Evolutionary conservation across 805 yeast genomes (phyloP).

Genomic region (Yamadazyma scolyti): DNA sequence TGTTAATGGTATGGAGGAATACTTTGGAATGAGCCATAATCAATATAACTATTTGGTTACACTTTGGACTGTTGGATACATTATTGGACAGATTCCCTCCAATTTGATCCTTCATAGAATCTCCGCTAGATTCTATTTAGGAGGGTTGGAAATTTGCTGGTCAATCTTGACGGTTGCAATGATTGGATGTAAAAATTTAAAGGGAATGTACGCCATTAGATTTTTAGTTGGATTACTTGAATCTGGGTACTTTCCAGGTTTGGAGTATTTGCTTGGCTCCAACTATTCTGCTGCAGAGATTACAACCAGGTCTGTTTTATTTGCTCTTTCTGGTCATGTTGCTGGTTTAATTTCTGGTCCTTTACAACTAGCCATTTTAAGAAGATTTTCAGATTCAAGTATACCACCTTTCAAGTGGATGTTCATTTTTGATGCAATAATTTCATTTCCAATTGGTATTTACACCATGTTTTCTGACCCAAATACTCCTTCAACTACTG

Average conservation of each 20-base stretch:
- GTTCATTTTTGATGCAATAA: constrained; percentile 31
- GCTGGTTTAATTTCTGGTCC: constrained; percentile 32
- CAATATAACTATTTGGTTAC: constrained; percentile 45
- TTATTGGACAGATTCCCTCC: constrained; percentile 50
- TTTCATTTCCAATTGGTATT: constrained; percentile 29
- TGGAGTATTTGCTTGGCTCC: constrained; percentile 47
- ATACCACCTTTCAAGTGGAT: constrained; percentile 31
- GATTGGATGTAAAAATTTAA: constrained; percentile 20
- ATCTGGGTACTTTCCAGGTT: constrained; percentile 53
- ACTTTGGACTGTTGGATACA: constrained; percentile 49
- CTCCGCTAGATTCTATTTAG: constrained; percentile 33
- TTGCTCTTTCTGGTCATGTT: constrained; percentile 25
- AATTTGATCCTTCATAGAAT: constrained; percentile 32
- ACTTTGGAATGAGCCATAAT: constrained; percentile 35
- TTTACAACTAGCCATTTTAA: constrained; percentile 24
- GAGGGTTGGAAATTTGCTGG: constrained; percentile 32
- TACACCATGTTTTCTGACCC: constrained; percentile 31
- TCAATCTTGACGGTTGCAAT: constrained; percentile 22
- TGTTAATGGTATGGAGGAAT: constrained; percentile 45
- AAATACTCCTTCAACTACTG: constrained; percentile 32
- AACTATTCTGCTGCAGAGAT: constrained; percentile 23
- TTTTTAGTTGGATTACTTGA: constrained; percentile 44
- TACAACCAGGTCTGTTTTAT: constrained; percentile 25
- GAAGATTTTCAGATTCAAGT: constrained; percentile 17
- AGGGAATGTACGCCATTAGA: constrained; percentile 25